Base-by-base conservation (phyloP, 1,284 basidiomycete genomes). In the Ustilago shanxiensis region DNA sequence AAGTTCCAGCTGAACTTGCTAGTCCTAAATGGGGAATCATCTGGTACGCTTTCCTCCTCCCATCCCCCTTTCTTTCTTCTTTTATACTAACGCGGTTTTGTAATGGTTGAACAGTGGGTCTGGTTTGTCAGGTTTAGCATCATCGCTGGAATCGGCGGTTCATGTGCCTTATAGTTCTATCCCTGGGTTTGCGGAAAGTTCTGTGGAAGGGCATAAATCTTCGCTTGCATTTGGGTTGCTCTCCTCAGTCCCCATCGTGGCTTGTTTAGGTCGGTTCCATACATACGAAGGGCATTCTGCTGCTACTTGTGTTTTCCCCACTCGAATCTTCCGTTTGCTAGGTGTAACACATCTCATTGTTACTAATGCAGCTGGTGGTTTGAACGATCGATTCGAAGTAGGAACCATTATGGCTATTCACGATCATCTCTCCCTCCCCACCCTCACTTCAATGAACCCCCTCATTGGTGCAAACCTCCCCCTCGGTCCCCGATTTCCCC, bases 261-360 rank as follows among this genome's bases (percentile, higher is more conserved):
- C 91, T 1, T 94, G 94, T 91, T 90, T 94, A 24, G 93, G 93
- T 74, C 89, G 93, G 79, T 93, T 94, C 77, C 93, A 94, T 85
- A 89, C 91, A 4, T 95, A 94, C 79, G 93, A 95, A 86, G 93
- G 93, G 4, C 91, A 93, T 79, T 85, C 88, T 22, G 87, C 93
- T 28, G 86, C 62, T 8, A 37, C 66, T 7, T 71, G 72, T 18
- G 90, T 91, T 10, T 94, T 92, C 81, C 93, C 93, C 10, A 90
- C 94, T 56, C 89, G 93, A 47, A 87, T 92, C 8, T 91, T 95
- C 89, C 91, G 91, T 24, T 88, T 88, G 64, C 87, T 95, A 29
- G 93, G 93, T 3, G 89, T 93, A 47, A 89, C 90, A 76, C 88
- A 92, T 69, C 84, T 94, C 63, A 91, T 95, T 73, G 93, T 95